These are phyloP conservation scores for Scedosporium minutisporum DNA, from an alignment of 2,329 filamentous ascomycete genomes.

Conservation along the genomic window DNA sequence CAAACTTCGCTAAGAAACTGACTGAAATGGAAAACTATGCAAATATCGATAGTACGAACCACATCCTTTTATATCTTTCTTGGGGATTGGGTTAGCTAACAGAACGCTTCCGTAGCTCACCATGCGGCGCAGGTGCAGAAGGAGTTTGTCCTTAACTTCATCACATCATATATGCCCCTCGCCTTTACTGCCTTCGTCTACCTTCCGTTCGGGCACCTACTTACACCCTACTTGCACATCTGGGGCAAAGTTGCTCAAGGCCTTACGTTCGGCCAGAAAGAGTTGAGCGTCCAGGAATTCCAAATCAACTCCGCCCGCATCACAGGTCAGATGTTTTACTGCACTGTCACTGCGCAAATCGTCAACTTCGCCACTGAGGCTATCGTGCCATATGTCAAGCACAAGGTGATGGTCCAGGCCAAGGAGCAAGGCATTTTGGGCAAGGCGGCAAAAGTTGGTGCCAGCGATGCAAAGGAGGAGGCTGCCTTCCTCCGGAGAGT, in stretches of 20 bases:
- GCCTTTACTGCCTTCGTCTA: slow-evolving; percentile 91
- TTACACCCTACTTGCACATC: slow-evolving; percentile 79
- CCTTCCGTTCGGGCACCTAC: slow-evolving; percentile 75
- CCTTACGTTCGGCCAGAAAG: slow-evolving; percentile 66
- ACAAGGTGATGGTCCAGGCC: slow-evolving; percentile 69
- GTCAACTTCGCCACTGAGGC: slow-evolving; percentile 81
- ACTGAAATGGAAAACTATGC: slow-evolving; percentile 89
- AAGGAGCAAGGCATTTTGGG: slow-evolving; percentile 52
- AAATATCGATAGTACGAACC: slow-evolving; percentile 56
- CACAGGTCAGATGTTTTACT: slow-evolving; percentile 88
- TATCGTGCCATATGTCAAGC: slow-evolving; percentile 76
- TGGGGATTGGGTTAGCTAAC: neutral
- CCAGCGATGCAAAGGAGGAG: slow-evolving; percentile 67
- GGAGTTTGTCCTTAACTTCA: slow-evolving; percentile 92
- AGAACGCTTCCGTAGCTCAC: slow-evolving; percentile 42
- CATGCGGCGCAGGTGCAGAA: slow-evolving; percentile 81
- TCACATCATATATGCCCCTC: slow-evolving; percentile 89
- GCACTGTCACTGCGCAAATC: slow-evolving; percentile 87
- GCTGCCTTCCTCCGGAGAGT: slow-evolving; percentile 71
- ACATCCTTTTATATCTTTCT: neutral
- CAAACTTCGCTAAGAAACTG: slow-evolving; percentile 63
- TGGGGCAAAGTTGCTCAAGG: slow-evolving; percentile 66
- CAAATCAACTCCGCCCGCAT: slow-evolving; percentile 75
- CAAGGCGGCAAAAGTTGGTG: slow-evolving; percentile 35
- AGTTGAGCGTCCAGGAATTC: slow-evolving; percentile 57